Evolutionary conservation across 202 grass and related monocot species (phyloP).

Genomic region (Elaeis oleifera): DNA sequence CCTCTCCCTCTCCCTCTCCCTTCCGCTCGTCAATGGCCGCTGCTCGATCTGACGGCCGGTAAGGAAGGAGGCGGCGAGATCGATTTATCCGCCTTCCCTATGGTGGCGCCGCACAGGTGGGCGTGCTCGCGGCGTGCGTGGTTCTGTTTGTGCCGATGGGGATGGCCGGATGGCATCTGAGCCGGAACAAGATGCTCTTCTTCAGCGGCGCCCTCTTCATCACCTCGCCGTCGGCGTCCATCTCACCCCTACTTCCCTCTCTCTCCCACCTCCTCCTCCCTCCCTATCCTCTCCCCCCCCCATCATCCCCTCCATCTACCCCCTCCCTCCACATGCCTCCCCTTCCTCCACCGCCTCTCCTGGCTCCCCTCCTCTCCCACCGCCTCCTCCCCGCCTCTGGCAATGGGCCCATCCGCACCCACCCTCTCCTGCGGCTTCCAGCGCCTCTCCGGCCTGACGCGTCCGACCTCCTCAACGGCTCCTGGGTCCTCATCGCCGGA

Average conservation of each 20-base stretch:
- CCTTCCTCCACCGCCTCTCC: constrained; percentile 63
- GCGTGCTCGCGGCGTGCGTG: constrained; percentile 64
- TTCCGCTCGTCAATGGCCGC: constrained; percentile 2
- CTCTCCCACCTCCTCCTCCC: constrained; percentile 46
- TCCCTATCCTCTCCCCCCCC: constrained; percentile 29
- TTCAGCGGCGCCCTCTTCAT: constrained; percentile 88
- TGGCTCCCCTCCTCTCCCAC: constrained; percentile 33
- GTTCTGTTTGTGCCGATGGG: constrained; percentile 94
- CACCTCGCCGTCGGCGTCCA: constrained; percentile 86
- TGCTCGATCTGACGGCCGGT: background rate
- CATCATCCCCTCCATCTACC: background rate
- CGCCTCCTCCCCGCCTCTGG: constrained; percentile 34
- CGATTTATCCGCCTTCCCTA: background rate
- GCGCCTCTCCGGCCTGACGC: constrained; percentile 12
- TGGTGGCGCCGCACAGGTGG: constrained; percentile 52
- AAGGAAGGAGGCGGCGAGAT: background rate
- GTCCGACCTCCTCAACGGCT: constrained; percentile 24
- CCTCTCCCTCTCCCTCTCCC: no score
- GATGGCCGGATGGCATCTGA: constrained; percentile 85
- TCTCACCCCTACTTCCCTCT: constrained; percentile 61
- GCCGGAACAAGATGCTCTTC: constrained; percentile 98
- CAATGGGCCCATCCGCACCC: constrained; percentile 30
- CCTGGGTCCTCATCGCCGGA: constrained; percentile 1
- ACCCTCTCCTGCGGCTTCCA: constrained; percentile 39
- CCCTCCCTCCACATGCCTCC: constrained; percentile 37